Evolutionary conservation across 306 rosid genomes (phyloP).

Genomic region (Aeschynomene evenia): DNA sequence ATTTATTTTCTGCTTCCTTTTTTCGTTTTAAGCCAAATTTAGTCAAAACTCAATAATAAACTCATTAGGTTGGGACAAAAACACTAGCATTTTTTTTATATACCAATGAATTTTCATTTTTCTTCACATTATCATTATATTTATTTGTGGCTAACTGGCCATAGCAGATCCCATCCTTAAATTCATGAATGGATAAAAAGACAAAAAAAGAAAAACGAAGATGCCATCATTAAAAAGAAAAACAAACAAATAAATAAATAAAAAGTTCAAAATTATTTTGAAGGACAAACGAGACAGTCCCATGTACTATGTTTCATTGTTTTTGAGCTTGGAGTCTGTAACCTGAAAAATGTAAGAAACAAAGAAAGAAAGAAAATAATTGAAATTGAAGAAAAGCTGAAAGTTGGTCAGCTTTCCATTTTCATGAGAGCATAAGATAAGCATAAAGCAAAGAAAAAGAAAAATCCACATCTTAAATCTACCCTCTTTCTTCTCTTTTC

Average conservation of each 20-base stretch:
- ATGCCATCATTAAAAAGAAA: background rate
- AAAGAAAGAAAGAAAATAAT: conserved; percentile 36
- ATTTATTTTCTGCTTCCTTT: background rate
- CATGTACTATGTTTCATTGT: background rate
- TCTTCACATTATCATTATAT: no score
- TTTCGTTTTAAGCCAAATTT: background rate
- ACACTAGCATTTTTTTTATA: background rate
- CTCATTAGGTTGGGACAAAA: background rate
- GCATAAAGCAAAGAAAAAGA: conserved; percentile 1
- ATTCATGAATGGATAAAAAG: background rate
- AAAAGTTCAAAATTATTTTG: background rate
- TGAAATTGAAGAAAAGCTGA: conserved; percentile 35
- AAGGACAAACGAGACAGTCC: background rate
- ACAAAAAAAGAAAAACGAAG: background rate
- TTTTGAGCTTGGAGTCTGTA: conserved; percentile 1
- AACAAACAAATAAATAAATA: background rate
- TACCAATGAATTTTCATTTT: background rate
- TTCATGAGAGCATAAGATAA: background rate
- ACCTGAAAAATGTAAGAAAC: conserved; percentile 20
- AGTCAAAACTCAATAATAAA: background rate
- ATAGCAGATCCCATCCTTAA: background rate
- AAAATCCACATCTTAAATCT: conserved; percentile 22
- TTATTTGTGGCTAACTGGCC: background rate
- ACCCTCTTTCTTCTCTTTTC: background rate
- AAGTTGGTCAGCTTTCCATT: conserved; percentile 52